phyloP scores from a whole-genome alignment of 2,329 filamentous ascomycete species.

The Sphaerostilbella broomeana region DNA sequence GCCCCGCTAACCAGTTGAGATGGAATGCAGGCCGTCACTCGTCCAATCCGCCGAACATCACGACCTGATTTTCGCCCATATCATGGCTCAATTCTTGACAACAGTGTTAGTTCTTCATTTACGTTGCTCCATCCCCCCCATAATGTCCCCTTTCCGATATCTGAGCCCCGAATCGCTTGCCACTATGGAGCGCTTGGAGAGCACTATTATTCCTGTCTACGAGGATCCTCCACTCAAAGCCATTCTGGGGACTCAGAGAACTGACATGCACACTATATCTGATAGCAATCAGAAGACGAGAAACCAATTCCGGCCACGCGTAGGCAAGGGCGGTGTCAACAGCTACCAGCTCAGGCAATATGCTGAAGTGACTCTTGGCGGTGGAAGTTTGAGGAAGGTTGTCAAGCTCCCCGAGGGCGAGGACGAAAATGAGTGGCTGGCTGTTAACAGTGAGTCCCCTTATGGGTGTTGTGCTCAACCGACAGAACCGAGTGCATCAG shows the following conservation, averaged over 20 bases:
- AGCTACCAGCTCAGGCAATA: slow-evolving; percentile 95
- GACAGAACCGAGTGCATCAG: background rate
- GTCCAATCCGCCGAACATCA: slow-evolving; percentile 5
- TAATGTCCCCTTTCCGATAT: slow-evolving; percentile 25
- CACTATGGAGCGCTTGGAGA: slow-evolving; percentile 26
- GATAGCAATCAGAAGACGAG: slow-evolving; percentile 77
- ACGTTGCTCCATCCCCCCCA: slow-evolving; percentile 13
- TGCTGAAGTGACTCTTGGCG: slow-evolving; percentile 92
- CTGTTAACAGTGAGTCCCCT: slow-evolving; percentile 75
- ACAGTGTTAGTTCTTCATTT: slow-evolving; percentile 33
- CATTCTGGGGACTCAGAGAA: slow-evolving; percentile 17
- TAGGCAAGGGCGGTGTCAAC: slow-evolving; percentile 77
- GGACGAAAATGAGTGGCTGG: slow-evolving; percentile 96
- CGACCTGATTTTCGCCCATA: background rate
- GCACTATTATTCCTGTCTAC: slow-evolving; percentile 26
- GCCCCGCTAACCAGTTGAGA: slow-evolving; percentile 13
- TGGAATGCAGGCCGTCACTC: slow-evolving; percentile 9
- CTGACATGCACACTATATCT: slow-evolving; percentile 23
- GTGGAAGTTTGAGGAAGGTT: slow-evolving; percentile 89
- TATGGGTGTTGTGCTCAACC: too few relatives aligned
- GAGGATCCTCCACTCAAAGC: slow-evolving; percentile 21
- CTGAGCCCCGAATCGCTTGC: slow-evolving; percentile 27
- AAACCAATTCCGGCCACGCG: slow-evolving; percentile 86
- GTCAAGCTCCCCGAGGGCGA: slow-evolving; percentile 96
- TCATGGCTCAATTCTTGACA: slow-evolving; percentile 37